These are phyloP conservation scores for Magnusiomyces tetraspermus DNA, from an alignment of 1,139 yeast genomes.

Conservation along the genomic window DNA sequence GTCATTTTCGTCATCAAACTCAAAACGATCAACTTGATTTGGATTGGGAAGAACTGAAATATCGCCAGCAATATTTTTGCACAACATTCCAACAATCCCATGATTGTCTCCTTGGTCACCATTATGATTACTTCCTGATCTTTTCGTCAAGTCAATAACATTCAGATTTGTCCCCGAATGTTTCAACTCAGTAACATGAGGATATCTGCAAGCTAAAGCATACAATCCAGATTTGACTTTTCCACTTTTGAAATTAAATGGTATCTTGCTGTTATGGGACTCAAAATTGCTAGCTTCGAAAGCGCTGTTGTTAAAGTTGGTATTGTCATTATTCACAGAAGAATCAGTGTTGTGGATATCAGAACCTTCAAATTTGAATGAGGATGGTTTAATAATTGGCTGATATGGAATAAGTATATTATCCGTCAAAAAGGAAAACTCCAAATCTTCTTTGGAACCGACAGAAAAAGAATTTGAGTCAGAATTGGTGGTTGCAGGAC, in stretches of 20 bases:
- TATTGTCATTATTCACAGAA: background rate
- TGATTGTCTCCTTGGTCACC: slow-evolving; percentile 2
- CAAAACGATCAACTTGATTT: background rate
- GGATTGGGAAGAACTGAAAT: slow-evolving; percentile 19
- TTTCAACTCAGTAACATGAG: slow-evolving; percentile 11
- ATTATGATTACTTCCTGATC: background rate
- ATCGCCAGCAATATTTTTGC: slow-evolving; percentile 22
- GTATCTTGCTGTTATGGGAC: background rate
- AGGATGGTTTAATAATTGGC: background rate
- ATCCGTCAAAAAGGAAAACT: slow-evolving; percentile 15
- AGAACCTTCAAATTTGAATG: too few relatives aligned
- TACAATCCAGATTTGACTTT: slow-evolving; percentile 17
- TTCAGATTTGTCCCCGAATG: slow-evolving; percentile 13
- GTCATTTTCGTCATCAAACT: background rate
- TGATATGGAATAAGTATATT: slow-evolving; percentile 8
- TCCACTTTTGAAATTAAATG: slow-evolving; percentile 6
- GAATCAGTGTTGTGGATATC: too few relatives aligned
- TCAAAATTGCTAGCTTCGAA: background rate
- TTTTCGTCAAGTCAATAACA: slow-evolving; percentile 13
- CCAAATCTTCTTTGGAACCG: slow-evolving; percentile 9
- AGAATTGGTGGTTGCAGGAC: too few relatives aligned
- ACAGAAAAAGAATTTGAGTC: too few relatives aligned
- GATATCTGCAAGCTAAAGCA: slow-evolving; percentile 21
- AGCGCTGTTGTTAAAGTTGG: background rate
- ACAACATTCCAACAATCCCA: slow-evolving; percentile 17